Percentiles rank a stretch among this genome's conserved stretches.
Evolutionary conservation across 208 protist genomes (phyloP).

Genomic region (Leishmania gerbilli): DNA sequence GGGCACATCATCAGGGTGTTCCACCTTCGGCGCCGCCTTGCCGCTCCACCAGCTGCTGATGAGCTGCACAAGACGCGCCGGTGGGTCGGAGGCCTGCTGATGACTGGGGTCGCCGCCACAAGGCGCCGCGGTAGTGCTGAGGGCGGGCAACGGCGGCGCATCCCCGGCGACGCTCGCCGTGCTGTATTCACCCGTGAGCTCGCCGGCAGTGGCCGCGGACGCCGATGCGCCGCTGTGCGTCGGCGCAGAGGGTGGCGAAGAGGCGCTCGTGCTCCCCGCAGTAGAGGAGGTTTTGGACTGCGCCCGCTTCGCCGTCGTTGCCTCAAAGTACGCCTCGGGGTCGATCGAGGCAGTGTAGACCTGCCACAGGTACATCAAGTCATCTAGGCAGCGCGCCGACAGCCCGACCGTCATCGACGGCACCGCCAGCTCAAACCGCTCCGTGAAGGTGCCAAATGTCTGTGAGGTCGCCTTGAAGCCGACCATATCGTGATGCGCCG

Average conservation of each 20-base stretch:
- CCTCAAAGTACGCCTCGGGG: slow-evolving; percentile 47
- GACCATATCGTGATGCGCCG: slow-evolving; percentile 65
- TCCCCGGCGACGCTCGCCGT: background rate
- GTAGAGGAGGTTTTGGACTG: background rate
- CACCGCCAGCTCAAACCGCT: slow-evolving; percentile 57
- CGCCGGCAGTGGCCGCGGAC: background rate
- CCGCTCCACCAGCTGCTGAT: slow-evolving; percentile 29
- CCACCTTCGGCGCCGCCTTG: slow-evolving; percentile 15
- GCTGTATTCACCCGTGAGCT: background rate
- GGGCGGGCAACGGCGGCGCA: background rate
- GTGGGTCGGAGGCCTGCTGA: background rate
- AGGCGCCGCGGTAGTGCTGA: background rate
- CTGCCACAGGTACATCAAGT: slow-evolving; percentile 88
- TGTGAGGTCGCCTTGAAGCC: slow-evolving; percentile 90
- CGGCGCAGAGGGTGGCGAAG: background rate
- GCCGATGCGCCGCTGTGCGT: background rate
- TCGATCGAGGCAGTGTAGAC: slow-evolving; percentile 81
- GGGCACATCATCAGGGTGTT: slow-evolving; percentile 27
- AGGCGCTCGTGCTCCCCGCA: background rate
- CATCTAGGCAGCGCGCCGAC: slow-evolving; percentile 70
- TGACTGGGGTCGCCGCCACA: background rate
- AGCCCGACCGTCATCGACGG: slow-evolving; percentile 84
- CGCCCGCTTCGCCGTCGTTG: slow-evolving; percentile 1
- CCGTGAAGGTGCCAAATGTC: slow-evolving; percentile 84
- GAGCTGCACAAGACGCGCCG: slow-evolving; percentile 9